Evolutionary conservation across 2,329 filamentous ascomycete species (phyloP), one percentile per base, ranked within the genome.

Genomic region (Penicillium sp.): DNA sequence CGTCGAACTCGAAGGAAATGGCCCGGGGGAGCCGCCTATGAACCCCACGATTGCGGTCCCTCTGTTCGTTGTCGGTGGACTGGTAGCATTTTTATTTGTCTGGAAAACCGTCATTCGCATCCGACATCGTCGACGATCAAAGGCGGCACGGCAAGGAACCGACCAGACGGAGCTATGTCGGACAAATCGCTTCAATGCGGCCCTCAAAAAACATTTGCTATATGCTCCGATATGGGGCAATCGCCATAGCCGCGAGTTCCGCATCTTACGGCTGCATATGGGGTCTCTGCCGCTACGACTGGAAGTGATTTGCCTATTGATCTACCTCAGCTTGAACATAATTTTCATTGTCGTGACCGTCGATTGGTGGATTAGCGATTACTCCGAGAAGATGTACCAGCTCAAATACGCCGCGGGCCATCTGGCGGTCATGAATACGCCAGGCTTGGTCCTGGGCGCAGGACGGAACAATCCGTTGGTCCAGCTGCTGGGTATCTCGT

Each of bases 381-480:
- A 67, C 31, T 52, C 67, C 7, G 64, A 67, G 54, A 66, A 67
- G 56, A 67, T 73, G 64, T 73, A 67, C 45, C 70, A 74, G 48
- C 79, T 96, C 43, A 89, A 93, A 69, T 93, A 92, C 45, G 86
- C 93, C 48, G 89, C 89, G 6, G 93, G 93, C 40, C 89, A 89
- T 6, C 81, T 97, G 60, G 86, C 92, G 4, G 82, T 91, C 9
- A 85, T 95, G 71, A 97, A 96, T 78, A 88, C 96, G 81, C 85
- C 97, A 12, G 91, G 91, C 3, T 85, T 96, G 48, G 83, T 97
- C 66, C 84, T 97, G 62, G 85, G 96, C 59, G 92, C 91, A 19
- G 87, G 91, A 35, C 89, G 93, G 68, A 97, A 97, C 80, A 97
- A 97, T 76, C 91, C 91, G 3, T 81, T 96, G 53, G 95, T 97